These are phyloP conservation scores for Pseudogymnoascus destructans DNA, from an alignment of 2,329 filamentous ascomycete genomes.

Conservation along the genomic window DNA sequence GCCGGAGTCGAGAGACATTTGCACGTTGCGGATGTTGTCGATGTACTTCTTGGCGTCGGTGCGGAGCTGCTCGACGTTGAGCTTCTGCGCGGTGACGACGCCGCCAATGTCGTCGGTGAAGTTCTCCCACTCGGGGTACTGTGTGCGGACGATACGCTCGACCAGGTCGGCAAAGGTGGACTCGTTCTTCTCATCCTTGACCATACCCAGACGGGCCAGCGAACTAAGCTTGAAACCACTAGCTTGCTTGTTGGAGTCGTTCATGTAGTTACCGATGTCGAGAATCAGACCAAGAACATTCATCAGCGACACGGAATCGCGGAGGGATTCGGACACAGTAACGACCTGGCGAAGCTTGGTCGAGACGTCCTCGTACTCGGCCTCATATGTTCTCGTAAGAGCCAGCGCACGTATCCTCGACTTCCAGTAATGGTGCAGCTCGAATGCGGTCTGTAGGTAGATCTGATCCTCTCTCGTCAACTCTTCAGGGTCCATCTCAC, in stretches of 20 bases:
- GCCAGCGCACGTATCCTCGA: slow-evolving; percentile 84
- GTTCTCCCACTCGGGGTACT: slow-evolving; percentile 89
- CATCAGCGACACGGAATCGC: slow-evolving; percentile 87
- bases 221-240: slow-evolving; percentile 96
- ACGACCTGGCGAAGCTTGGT: slow-evolving; percentile 78
- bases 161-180: slow-evolving; percentile 91
- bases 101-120: slow-evolving; percentile 75
- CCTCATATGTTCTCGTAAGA: slow-evolving; percentile 70
- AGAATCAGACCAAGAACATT: slow-evolving; percentile 91
- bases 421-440: slow-evolving; percentile 98
- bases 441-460: slow-evolving; percentile 83
- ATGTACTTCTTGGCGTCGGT: slow-evolving; percentile 84
- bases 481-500: slow-evolving; percentile 77
- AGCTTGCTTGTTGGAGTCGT: slow-evolving; percentile 96
- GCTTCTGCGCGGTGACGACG: slow-evolving; percentile 69
- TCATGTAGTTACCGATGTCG: slow-evolving; percentile 99
- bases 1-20: slow-evolving; percentile 80
- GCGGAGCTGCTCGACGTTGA: slow-evolving; percentile 88
- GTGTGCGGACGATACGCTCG: slow-evolving; percentile 88
- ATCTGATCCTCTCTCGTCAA: slow-evolving; percentile 93
- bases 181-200: slow-evolving; percentile 98
- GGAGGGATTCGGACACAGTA: slow-evolving; percentile 71
- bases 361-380: slow-evolving; percentile 85
- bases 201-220: slow-evolving; percentile 83
- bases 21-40: slow-evolving; percentile 86